Evolutionary conservation across 441 rosid species (phyloP), one percentile per base, ranked within the genome.

Genomic region (Eruca vesicaria): DNA sequence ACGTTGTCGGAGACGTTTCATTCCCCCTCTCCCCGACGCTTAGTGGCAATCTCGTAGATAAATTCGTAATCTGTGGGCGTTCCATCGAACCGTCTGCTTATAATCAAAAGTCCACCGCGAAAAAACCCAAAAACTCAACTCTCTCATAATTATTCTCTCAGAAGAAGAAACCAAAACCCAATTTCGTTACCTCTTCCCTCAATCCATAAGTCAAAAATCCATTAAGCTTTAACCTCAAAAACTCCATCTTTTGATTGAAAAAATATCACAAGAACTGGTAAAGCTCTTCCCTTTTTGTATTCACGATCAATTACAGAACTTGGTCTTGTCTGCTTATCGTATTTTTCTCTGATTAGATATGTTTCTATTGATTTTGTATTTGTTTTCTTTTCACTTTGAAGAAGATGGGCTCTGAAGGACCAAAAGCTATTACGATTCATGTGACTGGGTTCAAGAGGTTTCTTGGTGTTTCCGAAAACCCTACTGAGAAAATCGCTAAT

Each of bases 391-490:
- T 55, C 23, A 62, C 63, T 71, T 70, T 67, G 75, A 85, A 29
- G 32, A 32, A 72, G 76, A 89, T 86, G 90, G 94, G 91, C 4
- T 86, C 91, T 11, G 89, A 86, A 82, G 87, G 85, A 63, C 85
- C 87, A 69, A 86, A 86, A 66, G 58, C 85, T 31, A 72, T 85
- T 19, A 84, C 85, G 3, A 79, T 87, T 69, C 84, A 87, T 63
- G 83, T 86, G 57, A 89, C 90, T 68, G 91, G 90, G 5, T 89
- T 87, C 80, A 84, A 89, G 86, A 89, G 82, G 66, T 89, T 89
- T 63, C 83, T 81, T 55, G 90, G 88, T 58, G 89, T 89, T 72
- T 53, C 82, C 1, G 82, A 85, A 11, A 89, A 87, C 78, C 94
- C 90, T 21, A 89, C 91, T 0, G 94, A 89, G 84, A 84, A 70